These are phyloP conservation scores for Tricladium varicosporioides DNA, from an alignment of 2,329 filamentous ascomycete species.

Conservation along the genomic window DNA sequence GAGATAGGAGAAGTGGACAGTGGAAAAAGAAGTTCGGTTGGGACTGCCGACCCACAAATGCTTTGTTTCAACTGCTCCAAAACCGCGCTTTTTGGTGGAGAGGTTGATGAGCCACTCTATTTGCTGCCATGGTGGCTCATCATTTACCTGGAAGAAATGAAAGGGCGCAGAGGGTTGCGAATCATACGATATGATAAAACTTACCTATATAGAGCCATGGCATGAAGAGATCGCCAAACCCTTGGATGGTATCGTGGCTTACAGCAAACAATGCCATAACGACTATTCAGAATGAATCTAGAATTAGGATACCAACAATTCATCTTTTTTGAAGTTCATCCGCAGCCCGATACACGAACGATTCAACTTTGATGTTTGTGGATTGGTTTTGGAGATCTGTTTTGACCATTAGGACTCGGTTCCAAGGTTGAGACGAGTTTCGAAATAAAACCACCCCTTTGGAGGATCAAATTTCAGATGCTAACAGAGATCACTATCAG, in stretches of 20 bases:
- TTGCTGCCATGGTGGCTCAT: conserved; percentile 1
- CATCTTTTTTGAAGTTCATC: neutral
- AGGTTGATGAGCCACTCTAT: conserved; percentile 1
- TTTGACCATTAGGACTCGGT: too few species aligned
- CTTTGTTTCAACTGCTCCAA: neutral
- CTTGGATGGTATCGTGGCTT: neutral
- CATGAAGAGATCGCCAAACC: neutral
- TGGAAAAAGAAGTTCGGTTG: neutral
- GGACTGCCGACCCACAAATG: neutral
- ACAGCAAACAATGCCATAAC: neutral
- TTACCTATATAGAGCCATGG: neutral
- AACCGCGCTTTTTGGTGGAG: too few species aligned
- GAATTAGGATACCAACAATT: neutral
- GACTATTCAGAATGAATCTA: neutral
- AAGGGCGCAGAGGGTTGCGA: neutral
- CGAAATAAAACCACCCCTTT: too few species aligned
- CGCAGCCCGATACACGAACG: neutral
- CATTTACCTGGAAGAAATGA: neutral
- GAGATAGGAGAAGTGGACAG: neutral
- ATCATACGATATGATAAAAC: neutral
- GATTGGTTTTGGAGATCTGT: too few species aligned
- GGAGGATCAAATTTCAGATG: too few species aligned
- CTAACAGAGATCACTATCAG: too few species aligned
- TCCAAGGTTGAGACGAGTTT: too few species aligned
- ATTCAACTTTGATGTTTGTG: too few species aligned